These are phyloP conservation scores for Ustilago bromivora DNA, from an alignment of 1,284 basidiomycete genomes.

Conservation along the genomic window DNA sequence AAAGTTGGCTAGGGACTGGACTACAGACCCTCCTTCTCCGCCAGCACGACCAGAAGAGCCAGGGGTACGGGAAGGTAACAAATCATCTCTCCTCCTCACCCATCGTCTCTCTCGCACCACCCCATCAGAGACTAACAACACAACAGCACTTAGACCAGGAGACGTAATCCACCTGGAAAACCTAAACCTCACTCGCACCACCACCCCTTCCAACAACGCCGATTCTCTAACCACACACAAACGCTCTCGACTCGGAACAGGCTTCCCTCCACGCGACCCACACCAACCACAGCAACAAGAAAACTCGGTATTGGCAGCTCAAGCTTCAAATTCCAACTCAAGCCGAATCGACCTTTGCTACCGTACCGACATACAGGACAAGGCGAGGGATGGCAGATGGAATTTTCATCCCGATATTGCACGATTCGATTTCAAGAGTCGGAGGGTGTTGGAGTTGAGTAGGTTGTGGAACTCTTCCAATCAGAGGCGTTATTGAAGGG, in stretches of 20 bases:
- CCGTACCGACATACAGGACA: not conserved
- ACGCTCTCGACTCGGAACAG: constrained; percentile 13
- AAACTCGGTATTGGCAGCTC: constrained; percentile 1
- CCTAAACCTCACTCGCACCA: constrained; percentile 16
- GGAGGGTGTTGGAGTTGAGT: constrained; percentile 15
- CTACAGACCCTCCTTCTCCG: not conserved
- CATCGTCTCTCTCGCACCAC: not conserved
- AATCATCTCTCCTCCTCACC: no score
- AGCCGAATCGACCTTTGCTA: constrained; percentile 28
- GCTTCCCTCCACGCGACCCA: constrained; percentile 4
- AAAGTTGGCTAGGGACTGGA: constrained; percentile 15
- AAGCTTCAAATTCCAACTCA: not conserved
- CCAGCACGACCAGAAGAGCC: not conserved
- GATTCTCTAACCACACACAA: not conserved
- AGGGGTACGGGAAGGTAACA: no score
- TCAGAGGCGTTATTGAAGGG: not conserved
- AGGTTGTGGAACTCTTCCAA: not conserved
- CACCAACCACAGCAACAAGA: not conserved
- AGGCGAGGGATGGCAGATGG: not conserved
- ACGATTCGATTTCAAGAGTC: constrained; percentile 22
- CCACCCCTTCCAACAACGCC: not conserved
- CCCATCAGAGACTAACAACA: not conserved
- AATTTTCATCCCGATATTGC: constrained; percentile 35
- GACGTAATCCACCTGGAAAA: constrained; percentile 31
- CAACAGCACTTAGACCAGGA: constrained; percentile 9